Conservation (phyloP, 2,329 filamentous ascomycete species). For the Colletotrichum siamense region DNA sequence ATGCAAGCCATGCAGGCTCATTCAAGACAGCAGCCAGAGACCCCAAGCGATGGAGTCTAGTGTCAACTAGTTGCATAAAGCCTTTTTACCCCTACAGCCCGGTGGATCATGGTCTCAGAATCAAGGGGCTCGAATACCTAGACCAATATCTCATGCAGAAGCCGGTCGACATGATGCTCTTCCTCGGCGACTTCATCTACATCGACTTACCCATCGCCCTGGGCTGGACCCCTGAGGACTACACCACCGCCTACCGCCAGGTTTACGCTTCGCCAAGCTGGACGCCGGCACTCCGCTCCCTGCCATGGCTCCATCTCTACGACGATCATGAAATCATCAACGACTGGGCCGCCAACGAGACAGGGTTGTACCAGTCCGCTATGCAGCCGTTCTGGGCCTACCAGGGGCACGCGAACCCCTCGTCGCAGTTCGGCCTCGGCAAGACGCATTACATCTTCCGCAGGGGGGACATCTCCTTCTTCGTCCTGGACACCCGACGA, state of each 20-base stretch:
- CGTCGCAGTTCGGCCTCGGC: constrained; percentile 41
- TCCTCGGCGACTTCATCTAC: constrained; percentile 66
- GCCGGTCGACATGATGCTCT: constrained; percentile 53
- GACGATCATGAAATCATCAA: constrained; percentile 77
- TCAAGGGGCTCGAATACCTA: constrained; percentile 62
- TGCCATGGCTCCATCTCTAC: constrained; percentile 74
- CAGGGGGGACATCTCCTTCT: constrained; percentile 69
- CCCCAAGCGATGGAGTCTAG: constrained; percentile 50
- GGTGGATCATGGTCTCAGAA: constrained; percentile 63
- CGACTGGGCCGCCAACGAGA: constrained; percentile 70
- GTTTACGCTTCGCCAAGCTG: constrained; percentile 73
- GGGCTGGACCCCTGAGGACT: constrained; percentile 23
- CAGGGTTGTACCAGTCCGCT: constrained; percentile 65
- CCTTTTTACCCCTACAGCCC: constrained; percentile 71
- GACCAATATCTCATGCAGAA: neutral
- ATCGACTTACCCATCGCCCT: constrained; percentile 55
- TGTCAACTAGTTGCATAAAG: constrained; percentile 74
- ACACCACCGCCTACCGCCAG: constrained; percentile 57
- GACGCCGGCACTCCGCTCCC: constrained; percentile 40
- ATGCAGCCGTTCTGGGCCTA: constrained; percentile 70
- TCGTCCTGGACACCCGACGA: constrained; percentile 71
- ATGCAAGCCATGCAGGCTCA: constrained; percentile 65
- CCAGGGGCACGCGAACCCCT: constrained; percentile 68
- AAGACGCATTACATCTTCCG: constrained; percentile 70
- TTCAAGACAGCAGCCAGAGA: constrained; percentile 58